Evolutionary conservation across 2,329 filamentous ascomycete genomes (phyloP), one percentile per base, ranked within the genome.

Genomic region (Trichoderma semiorbis): DNA sequence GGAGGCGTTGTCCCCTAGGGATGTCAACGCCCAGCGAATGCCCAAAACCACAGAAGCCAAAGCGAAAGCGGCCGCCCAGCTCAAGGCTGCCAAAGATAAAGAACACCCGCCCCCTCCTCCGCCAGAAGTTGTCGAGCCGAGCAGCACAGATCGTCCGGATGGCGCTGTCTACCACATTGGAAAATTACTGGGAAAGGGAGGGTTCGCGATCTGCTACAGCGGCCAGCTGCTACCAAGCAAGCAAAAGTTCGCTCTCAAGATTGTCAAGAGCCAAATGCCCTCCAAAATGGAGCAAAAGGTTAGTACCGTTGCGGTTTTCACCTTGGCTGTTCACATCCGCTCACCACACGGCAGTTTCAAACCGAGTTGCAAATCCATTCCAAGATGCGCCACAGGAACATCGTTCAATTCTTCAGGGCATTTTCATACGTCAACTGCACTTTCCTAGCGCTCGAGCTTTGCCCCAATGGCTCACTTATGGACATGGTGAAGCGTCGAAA

Each of bases 331-430:
- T 65, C 7, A 14, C 5, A 58, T 36, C 57, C 30, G 8, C 30
- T 34, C 14, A 30, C 18, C 11, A 14, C 16, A 1, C 55, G 62
- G 21, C 61, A 91, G 89, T 91, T 92, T 77, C 89, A 91, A 89
- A 89, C 89, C 26, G 96, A 99, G 81, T 89, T 99, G 7, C 95
- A 98, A 82, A 98, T 99, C 73, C 96, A 99, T 83, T 98, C 96
- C 57, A 99, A 98, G 80, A 95, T 99, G 90, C 91, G 91, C 72
- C 96, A 99, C 79, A 92, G 93, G 68, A 97, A 98, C 80, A 95
- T 99, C 75, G 96, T 99, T 74, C 92, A 95, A 77, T 99, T 99
- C 81, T 90, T 97, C 78, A 91, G 95, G 76, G 96, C 96, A 39
- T 99, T 99, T 80, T 92, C 95, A 14, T 97, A 95, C 81, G 88